These are phyloP conservation scores for Mycena venus DNA, from an alignment of 768 basidiomycete genomes.

Conservation along the genomic window DNA sequence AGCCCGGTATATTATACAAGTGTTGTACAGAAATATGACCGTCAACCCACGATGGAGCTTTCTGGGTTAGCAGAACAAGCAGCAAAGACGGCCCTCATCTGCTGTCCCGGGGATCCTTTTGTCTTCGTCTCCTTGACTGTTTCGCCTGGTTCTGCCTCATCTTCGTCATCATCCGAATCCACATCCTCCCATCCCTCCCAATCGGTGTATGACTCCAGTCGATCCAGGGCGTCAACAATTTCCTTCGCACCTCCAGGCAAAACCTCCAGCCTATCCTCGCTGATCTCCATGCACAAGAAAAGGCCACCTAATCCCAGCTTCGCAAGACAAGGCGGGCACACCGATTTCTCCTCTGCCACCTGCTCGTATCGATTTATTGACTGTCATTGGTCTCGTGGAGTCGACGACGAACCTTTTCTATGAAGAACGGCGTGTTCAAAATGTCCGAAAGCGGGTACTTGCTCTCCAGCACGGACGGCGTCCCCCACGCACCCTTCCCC, in stretches of 20 bases:
- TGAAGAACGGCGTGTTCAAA: constrained; percentile 21
- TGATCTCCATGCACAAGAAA: background rate
- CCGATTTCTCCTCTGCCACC: background rate
- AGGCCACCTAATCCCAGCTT: background rate
- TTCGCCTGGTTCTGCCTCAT: background rate
- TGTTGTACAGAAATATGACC: no score
- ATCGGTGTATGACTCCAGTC: constrained; percentile 6
- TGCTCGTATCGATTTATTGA: no score
- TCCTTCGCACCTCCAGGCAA: background rate
- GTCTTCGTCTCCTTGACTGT: background rate
- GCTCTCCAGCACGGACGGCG: constrained; percentile 8
- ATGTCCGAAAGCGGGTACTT: constrained; percentile 11
- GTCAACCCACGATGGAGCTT: constrained; percentile 2
- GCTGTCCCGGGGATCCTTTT: background rate
- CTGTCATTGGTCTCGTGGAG: no score
- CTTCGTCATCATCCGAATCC: background rate
- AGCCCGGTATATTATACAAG: background rate
- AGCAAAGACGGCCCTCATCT: constrained; percentile 15
- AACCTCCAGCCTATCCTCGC: constrained; percentile 7
- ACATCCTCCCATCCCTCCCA: constrained; percentile 14
- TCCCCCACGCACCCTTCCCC: background rate
- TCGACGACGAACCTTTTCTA: no score
- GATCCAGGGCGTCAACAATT: background rate
- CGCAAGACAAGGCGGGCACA: background rate
- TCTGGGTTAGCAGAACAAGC: constrained; percentile 16